Evolutionary conservation across 352 stramenopile genomes (phyloP).

Genomic region (Phytophthora nicotianae): DNA sequence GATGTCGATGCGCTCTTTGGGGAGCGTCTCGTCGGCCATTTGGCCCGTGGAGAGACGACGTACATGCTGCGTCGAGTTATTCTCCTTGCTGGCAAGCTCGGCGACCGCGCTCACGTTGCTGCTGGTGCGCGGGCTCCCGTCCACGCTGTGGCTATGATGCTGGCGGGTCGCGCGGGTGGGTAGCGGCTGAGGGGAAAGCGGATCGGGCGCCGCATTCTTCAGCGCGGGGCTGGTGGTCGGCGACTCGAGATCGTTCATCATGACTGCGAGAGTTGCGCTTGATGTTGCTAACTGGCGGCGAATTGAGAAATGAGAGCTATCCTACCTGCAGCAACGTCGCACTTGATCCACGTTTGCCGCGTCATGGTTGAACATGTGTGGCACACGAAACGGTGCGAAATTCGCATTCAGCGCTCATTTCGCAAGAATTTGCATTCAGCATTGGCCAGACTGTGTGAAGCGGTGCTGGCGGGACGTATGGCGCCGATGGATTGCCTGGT

Average conservation of each 20-base stretch:
- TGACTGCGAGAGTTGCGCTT: not conserved
- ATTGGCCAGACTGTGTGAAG: not conserved
- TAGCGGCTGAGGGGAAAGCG: not conserved
- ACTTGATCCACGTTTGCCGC: not conserved
- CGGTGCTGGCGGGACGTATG: conserved; percentile 1
- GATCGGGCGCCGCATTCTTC: not conserved
- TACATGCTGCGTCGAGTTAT: conserved; percentile 2
- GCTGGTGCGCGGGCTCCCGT: conserved; percentile 15
- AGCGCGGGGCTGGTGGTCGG: conserved; percentile 3
- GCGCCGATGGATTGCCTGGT: conserved; percentile 6
- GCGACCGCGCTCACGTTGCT: conserved; percentile 5
- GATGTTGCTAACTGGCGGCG: not conserved
- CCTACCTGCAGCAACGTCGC: not conserved
- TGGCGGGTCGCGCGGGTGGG: conserved; percentile 7
- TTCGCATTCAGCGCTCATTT: conserved; percentile 18
- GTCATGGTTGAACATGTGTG: conserved; percentile 8
- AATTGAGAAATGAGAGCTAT: conserved; percentile 14
- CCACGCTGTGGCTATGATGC: conserved; percentile 42
- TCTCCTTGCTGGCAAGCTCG: conserved; percentile 10
- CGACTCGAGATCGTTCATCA: conserved; percentile 9
- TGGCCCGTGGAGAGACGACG: conserved; percentile 51
- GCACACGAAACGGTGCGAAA: conserved; percentile 7
- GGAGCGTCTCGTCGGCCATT: conserved; percentile 58
- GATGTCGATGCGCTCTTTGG: conserved; percentile 19
- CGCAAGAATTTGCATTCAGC: conserved; percentile 5